Percentiles rank a stretch among this genome's conserved stretches.
phyloP scores from a whole-genome alignment of 169 alveolate genomes.

The Neospora caninum region DNA sequence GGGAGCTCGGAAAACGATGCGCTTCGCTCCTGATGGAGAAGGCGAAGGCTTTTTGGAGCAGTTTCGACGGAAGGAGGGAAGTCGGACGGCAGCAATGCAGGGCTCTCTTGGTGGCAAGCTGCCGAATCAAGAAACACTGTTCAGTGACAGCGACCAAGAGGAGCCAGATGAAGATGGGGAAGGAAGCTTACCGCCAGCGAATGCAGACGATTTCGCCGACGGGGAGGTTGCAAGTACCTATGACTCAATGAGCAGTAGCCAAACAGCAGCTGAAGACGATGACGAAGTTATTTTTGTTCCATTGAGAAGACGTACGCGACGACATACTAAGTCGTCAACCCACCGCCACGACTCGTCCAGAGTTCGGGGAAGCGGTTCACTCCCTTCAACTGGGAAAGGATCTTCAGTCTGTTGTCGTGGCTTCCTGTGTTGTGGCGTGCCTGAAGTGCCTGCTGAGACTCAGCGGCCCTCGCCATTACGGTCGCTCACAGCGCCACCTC shows the following conservation, averaged over 20 bases:
- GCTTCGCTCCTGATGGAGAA: neutral
- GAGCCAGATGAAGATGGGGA: neutral
- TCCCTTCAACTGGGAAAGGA: neutral
- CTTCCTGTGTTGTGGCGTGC: neutral
- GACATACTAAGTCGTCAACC: too few relatives aligned
- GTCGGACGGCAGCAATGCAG: neutral
- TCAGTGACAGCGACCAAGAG: neutral
- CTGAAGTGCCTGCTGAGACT: neutral
- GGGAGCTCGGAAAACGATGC: neutral
- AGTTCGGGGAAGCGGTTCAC: too few relatives aligned
- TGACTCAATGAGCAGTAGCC: neutral
- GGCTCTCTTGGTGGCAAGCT: neutral
- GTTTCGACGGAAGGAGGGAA: neutral
- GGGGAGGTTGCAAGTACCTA: conserved; percentile 12
- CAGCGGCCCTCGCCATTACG: neutral
- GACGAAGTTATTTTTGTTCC: too few relatives aligned
- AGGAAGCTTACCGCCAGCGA: neutral
- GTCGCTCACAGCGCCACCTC: too few relatives aligned
- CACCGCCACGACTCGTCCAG: too few relatives aligned
- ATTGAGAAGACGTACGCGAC: too few relatives aligned
- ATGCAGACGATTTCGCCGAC: neutral
- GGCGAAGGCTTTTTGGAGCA: neutral
- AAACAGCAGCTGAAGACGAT: too few relatives aligned
- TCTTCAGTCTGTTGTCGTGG: neutral
- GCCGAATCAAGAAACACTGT: neutral